phyloP scores from a whole-genome alignment of 2,329 filamentous ascomycete genomes.

The Chrysoporthe deuterocubensis region DNA sequence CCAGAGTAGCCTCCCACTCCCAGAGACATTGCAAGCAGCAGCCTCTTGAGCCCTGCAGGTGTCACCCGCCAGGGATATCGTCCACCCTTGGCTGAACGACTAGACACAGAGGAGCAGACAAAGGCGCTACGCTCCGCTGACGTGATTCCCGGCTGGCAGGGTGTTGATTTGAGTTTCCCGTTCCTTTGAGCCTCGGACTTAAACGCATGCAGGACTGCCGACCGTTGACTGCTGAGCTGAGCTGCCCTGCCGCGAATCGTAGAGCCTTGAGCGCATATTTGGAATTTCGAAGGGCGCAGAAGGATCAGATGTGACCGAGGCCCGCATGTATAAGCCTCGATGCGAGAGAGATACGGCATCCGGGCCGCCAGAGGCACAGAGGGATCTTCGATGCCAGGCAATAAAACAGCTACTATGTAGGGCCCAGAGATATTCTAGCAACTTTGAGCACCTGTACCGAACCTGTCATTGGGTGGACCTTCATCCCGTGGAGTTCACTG shows the following conservation, averaged over 20 bases:
- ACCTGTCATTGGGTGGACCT: neutral
- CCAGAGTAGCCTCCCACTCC: neutral
- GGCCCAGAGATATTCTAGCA: too few relatives aligned
- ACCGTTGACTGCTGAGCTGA: too few relatives aligned
- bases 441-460: neutral
- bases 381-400: too few relatives aligned
- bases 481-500: neutral
- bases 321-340: too few relatives aligned
- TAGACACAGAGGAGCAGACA: neutral
- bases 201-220: neutral
- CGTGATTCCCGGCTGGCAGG: neutral
- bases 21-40: neutral
- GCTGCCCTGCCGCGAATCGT: too few relatives aligned
- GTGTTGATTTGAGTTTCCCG: neutral
- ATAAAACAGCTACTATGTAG: too few relatives aligned
- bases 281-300: too few relatives aligned
- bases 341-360: too few relatives aligned
- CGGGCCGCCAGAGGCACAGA: too few relatives aligned
- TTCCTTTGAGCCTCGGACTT: neutral
- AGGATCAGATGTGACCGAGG: too few relatives aligned
- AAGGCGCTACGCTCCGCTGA: neutral
- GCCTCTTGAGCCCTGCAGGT: constrained; percentile 15
- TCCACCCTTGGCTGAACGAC: neutral
- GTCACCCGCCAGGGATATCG: constrained; percentile 6
- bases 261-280: too few relatives aligned